Percentiles rank a stretch among this genome's conserved stretches.
phyloP scores from a whole-genome alignment of 306 rosid species.

The Vicia sativa region DNA sequence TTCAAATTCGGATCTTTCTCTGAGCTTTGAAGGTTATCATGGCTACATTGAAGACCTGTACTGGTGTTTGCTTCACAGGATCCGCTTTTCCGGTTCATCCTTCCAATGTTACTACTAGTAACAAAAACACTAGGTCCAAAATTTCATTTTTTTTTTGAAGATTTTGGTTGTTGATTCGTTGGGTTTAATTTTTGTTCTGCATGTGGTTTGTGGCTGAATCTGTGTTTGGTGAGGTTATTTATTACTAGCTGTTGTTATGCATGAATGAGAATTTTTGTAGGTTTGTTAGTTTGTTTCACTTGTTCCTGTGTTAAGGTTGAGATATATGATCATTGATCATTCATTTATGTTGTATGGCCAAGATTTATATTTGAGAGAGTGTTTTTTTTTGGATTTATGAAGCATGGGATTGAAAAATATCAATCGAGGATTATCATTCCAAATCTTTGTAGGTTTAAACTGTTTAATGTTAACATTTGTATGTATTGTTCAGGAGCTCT shows the following conservation, averaged over 20 bases:
- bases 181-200: not conserved
- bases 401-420: not conserved
- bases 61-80: not conserved
- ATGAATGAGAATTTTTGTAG: not conserved
- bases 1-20: not conserved
- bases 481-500: slow-evolving; percentile 52
- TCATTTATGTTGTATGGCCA: not conserved
- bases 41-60: not conserved
- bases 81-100: not conserved
- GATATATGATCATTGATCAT: not conserved
- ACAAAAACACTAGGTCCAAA: not conserved
- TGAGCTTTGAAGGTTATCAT: not conserved
- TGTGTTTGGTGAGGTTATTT: not conserved
- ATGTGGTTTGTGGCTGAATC: slow-evolving; percentile 2
- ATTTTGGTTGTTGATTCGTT: not conserved
- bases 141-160: not conserved
- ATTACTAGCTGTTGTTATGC: not conserved
- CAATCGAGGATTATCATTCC: not conserved
- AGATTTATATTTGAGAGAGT: not conserved
- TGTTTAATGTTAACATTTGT: slow-evolving; percentile 25
- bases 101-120: not conserved
- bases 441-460: slow-evolving; percentile 2
- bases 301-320: not conserved
- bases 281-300: slow-evolving; percentile 8
- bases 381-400: not conserved